Evolutionary conservation across 2,329 filamentous ascomycete species (phyloP).

Genomic region (Penicillium verrucosum): DNA sequence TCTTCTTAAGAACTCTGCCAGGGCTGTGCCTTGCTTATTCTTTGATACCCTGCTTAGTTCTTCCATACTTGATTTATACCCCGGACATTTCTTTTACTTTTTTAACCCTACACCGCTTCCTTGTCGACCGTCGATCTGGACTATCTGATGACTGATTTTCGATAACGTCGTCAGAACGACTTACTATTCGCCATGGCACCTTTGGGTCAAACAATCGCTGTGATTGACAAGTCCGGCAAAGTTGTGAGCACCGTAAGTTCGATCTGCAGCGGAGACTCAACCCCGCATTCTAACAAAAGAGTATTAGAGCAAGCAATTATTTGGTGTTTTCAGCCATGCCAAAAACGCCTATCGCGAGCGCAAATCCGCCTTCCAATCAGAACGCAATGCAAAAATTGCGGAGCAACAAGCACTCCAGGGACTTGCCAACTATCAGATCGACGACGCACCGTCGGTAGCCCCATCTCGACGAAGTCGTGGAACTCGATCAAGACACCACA

Average conservation of each 20-base stretch:
- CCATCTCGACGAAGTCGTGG: conserved; percentile 43
- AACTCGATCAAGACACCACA: conserved; percentile 29
- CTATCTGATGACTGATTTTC: conserved; percentile 17
- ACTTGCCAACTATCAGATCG: conserved; percentile 50
- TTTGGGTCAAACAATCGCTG: conserved; percentile 70
- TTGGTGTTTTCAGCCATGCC: conserved; percentile 89
- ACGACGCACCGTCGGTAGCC: conserved; percentile 46
- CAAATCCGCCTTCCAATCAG: conserved; percentile 74
- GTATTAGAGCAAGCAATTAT: conserved; percentile 76
- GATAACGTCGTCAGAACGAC: conserved; percentile 13
- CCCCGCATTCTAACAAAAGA: conserved; percentile 17
- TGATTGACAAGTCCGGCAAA: conserved; percentile 88
- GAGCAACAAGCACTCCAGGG: conserved; percentile 60
- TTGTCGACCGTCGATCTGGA: conserved; percentile 6
- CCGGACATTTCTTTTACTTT: neutral
- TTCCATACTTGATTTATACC: conserved; percentile 8
- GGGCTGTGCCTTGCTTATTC: neutral
- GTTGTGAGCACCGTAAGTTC: conserved; percentile 76
- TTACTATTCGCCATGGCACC: conserved; percentile 27
- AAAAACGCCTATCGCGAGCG: conserved; percentile 83
- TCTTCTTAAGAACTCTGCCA: neutral
- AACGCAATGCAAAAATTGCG: conserved; percentile 58
- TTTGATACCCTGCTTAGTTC: neutral
- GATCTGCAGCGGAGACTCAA: neutral
- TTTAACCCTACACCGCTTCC: conserved; percentile 15